Percentiles rank a stretch among this genome's conserved stretches.
Evolutionary conservation across 495 filamentous ascomycete species (phyloP).

Genomic region (Venustampulla echinocandica): DNA sequence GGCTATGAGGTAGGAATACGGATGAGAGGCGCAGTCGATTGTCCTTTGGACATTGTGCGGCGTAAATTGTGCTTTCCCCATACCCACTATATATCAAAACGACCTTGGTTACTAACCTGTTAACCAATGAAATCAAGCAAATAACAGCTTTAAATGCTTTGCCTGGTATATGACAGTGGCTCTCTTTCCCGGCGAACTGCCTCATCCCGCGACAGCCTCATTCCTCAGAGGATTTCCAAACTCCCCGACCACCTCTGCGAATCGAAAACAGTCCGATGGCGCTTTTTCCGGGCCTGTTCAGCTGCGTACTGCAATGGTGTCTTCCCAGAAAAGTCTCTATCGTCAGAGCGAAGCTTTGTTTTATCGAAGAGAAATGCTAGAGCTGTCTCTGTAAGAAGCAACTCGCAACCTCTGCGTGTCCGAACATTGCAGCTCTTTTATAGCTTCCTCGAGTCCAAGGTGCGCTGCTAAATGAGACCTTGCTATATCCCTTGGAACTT

Average conservation of each 20-base stretch:
- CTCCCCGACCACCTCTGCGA: conserved; percentile 9
- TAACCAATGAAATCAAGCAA: too few relatives aligned
- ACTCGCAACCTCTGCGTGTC: too few relatives aligned
- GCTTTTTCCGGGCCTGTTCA: conserved; percentile 7
- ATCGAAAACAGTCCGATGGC: neutral
- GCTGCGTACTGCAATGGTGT: conserved; percentile 12
- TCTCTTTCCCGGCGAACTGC: neutral
- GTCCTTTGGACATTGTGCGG: too few relatives aligned
- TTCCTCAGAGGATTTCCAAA: conserved; percentile 9
- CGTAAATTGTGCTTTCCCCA: too few relatives aligned
- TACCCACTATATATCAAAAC: too few relatives aligned
- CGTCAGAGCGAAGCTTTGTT: conserved; percentile 5
- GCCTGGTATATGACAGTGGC: neutral
- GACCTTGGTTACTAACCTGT: too few relatives aligned
- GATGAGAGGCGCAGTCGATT: neutral
- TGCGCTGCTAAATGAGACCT: neutral
- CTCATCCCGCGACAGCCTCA: neutral
- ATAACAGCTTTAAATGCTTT: too few relatives aligned
- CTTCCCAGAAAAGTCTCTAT: conserved; percentile 6
- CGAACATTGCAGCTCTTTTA: neutral
- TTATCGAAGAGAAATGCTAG: conserved; percentile 4
- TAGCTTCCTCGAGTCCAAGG: neutral
- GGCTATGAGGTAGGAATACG: neutral
- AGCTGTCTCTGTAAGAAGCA: neutral
- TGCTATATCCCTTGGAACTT: neutral